phyloP scores from a whole-genome alignment of 306 rosid genomes.

The Castanopsis chinensis region DNA sequence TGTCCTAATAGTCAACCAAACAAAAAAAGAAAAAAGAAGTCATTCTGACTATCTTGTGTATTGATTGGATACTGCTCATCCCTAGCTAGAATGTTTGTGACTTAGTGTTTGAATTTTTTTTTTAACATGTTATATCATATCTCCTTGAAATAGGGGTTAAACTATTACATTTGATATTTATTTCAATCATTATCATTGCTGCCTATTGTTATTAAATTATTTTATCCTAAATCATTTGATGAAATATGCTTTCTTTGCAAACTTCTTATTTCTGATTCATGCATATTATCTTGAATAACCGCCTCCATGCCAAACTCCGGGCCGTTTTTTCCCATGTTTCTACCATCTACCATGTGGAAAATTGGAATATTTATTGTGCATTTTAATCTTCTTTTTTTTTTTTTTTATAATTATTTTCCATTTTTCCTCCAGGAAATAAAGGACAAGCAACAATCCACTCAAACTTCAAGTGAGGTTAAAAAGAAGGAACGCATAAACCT shows the following conservation, averaged over 20 bases:
- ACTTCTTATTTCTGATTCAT: no score
- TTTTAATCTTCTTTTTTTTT: not conserved
- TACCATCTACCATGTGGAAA: no score
- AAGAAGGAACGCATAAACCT: constrained; percentile 27
- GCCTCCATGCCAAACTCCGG: no score
- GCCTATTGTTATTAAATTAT: not conserved
- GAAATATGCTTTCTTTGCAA: no score
- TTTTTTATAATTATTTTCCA: not conserved
- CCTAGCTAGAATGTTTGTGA: not conserved
- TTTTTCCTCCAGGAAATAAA: constrained; percentile 15
- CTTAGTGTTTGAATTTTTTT: not conserved
- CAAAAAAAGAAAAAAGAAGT: no score
- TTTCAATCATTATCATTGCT: not conserved
- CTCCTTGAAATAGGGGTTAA: not conserved
- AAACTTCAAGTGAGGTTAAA: constrained; percentile 34
- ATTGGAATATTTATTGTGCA: not conserved
- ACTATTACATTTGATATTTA: not conserved
- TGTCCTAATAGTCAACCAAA: no score
- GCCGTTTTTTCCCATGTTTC: no score
- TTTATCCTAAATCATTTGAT: no score
- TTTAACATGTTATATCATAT: not conserved
- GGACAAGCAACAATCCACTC: constrained; percentile 21
- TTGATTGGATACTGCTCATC: not conserved
- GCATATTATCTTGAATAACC: no score
- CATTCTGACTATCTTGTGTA: not conserved